phyloP scores from a whole-genome alignment of 106 monocot species.

The Phalaenopsis equestris region DNA sequence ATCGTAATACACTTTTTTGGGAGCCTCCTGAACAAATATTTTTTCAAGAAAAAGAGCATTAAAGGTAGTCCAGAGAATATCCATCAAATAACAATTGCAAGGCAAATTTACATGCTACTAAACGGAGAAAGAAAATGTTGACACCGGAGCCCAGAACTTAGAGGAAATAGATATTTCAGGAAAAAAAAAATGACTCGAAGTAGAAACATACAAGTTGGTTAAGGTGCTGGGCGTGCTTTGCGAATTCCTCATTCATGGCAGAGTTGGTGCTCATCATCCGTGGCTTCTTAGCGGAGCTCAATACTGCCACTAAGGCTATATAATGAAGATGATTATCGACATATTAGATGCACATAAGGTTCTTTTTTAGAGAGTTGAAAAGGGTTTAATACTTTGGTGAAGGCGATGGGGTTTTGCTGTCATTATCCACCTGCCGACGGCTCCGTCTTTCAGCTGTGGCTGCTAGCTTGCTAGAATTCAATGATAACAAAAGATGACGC shows the following conservation, averaged over 20 bases:
- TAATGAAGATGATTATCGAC: background rate
- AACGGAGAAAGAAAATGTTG: background rate
- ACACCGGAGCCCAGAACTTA: too few relatives aligned
- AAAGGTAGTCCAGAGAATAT: background rate
- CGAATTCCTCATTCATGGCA: constrained; percentile 54
- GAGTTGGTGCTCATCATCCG: constrained; percentile 37
- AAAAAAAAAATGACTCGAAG: background rate
- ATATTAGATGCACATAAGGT: background rate
- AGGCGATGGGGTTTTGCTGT: background rate
- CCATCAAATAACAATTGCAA: background rate
- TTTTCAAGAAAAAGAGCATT: background rate
- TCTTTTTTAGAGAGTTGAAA: background rate
- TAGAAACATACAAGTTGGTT: constrained; percentile 36
- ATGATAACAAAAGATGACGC: background rate
- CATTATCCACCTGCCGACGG: background rate
- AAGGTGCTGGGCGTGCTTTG: constrained; percentile 56
- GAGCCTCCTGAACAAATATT: too few relatives aligned
- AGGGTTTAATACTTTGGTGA: background rate
- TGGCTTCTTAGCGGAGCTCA: constrained; percentile 42
- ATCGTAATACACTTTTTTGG: too few relatives aligned
- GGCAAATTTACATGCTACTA: background rate
- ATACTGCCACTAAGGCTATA: constrained; percentile 15
- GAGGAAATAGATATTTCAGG: background rate
- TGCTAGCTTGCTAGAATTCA: background rate
- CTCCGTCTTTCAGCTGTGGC: background rate